Conservation (phyloP, 345 rosid genomes). For the Ricinus communis region DNA sequence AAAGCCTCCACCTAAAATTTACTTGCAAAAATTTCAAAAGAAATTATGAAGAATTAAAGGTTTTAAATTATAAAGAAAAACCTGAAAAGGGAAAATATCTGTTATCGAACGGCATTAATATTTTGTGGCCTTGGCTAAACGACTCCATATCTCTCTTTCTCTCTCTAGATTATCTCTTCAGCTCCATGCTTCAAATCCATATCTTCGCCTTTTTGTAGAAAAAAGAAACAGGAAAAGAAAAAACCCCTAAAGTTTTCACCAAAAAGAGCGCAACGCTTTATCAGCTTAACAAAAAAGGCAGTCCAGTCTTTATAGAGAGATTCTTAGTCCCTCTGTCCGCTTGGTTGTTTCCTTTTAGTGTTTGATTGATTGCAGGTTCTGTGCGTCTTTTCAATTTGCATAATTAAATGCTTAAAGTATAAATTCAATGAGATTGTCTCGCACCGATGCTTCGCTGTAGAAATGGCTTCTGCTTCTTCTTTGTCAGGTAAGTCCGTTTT, state of each 20-base stretch:
- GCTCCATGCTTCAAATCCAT: conserved; percentile 34
- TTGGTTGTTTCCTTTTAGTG: neutral
- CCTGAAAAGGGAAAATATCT: conserved; percentile 27
- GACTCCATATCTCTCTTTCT: conserved; percentile 25
- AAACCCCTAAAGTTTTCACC: conserved; percentile 3
- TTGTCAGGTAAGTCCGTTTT: conserved; percentile 56
- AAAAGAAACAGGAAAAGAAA: conserved; percentile 25
- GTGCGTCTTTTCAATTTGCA: neutral
- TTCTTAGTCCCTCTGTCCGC: neutral
- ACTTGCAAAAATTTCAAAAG: too few species aligned
- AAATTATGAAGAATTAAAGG: too few species aligned
- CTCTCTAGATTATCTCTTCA: conserved; percentile 65
- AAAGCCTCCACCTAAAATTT: too few species aligned
- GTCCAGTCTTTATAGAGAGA: neutral
- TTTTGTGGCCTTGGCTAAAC: conserved; percentile 58
- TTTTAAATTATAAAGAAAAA: too few species aligned
- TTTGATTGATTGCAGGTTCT: too few species aligned
- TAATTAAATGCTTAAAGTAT: conserved; percentile 27
- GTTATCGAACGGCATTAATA: conserved; percentile 32
- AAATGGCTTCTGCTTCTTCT: conserved; percentile 82
- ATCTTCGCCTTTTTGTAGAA: conserved; percentile 28
- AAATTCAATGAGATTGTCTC: conserved; percentile 51
- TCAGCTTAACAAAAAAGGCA: neutral
- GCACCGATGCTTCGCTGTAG: conserved; percentile 40
- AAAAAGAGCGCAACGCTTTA: too few species aligned